phyloP scores from a whole-genome alignment of 805 yeast species.

The Groenewaldozyma salmanticensis region DNA sequence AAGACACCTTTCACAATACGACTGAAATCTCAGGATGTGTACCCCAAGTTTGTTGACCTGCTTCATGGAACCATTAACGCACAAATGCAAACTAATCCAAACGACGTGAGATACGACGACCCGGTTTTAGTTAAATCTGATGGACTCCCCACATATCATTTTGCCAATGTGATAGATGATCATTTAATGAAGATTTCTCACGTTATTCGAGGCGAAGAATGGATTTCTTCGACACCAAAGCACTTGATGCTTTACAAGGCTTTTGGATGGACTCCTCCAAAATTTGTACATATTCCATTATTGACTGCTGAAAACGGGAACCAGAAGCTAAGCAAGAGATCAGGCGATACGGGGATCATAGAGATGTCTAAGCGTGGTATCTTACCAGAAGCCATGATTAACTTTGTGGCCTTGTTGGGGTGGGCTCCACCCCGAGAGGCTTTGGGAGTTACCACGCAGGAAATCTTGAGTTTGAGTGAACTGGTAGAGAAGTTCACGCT shows the following conservation, averaged over 20 bases:
- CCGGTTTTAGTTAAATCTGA: constrained; percentile 87
- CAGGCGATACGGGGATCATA: constrained; percentile 68
- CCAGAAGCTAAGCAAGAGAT: constrained; percentile 70
- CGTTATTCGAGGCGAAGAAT: constrained; percentile 95
- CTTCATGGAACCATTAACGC: constrained; percentile 68
- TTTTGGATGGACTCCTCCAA: constrained; percentile 77
- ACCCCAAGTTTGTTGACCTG: constrained; percentile 60
- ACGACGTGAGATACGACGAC: constrained; percentile 78
- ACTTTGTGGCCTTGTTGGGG: constrained; percentile 84
- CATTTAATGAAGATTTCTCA: constrained; percentile 88
- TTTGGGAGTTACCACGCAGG: constrained; percentile 21
- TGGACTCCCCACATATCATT: constrained; percentile 90
- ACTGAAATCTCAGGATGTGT: constrained; percentile 63
- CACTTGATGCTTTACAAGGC: constrained; percentile 82
- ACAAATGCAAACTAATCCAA: constrained; percentile 67
- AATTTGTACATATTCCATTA: constrained; percentile 82
- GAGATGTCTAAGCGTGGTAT: constrained; percentile 50
- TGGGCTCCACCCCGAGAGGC: constrained; percentile 71
- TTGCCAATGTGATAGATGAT: constrained; percentile 94
- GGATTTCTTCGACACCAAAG: constrained; percentile 94
- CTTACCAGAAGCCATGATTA: constrained; percentile 77
- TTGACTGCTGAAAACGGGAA: constrained; percentile 55
- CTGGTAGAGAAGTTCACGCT: constrained; percentile 49
- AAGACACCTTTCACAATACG: constrained; percentile 47
- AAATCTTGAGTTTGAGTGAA: constrained; percentile 30